Evolutionary conservation across 305 asterid genomes (phyloP), one percentile per base, ranked within the genome.

Genomic region (Solanum chacoense): DNA sequence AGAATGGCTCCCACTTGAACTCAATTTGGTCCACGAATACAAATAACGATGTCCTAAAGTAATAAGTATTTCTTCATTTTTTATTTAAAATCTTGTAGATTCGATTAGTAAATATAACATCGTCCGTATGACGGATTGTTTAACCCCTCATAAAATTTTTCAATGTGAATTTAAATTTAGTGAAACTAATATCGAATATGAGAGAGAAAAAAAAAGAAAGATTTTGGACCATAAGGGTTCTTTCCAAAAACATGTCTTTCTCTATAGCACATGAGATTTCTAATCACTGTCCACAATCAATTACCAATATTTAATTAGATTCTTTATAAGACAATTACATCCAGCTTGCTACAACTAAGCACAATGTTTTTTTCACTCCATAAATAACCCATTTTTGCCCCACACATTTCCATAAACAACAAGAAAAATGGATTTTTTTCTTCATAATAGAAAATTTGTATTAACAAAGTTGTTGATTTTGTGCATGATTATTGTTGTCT

Each of bases 331-430:
- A 90, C 73, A 67, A 67, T 24, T 88, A 84, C 88, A 89, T 88
- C 91, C 94, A 95, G 96, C 96, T 95, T 92, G 96, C 93, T 87
- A 92, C 95, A 94, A 92, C 96, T 93, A 91, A 91, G 94, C 96
- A 89, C 87, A 87, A n/a, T 45, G 10, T 29, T 67, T 29, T 50
- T 79, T 86, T 50, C 86, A 18, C 76, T 40, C 76, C 87, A 91
- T 94, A 92, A 89, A 89, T 88, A 90, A 77, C 88, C 50, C 85
- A 86, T 78, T 38, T 85, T 85, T 50, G 34, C 84, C 87, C 67
- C 80, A 74, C 26, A 59, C 84, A 88, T 89, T 29, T 29, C 31
- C 31, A 29, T 29, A 29, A 29, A 29, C 31, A 29, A 29, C 31
- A 29, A 29, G 31, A 29, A 29, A 35, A 88, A 95, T 95, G 97